Evolutionary conservation across 345 rosid genomes (phyloP).

Genomic region (Eucalyptus sp.): DNA sequence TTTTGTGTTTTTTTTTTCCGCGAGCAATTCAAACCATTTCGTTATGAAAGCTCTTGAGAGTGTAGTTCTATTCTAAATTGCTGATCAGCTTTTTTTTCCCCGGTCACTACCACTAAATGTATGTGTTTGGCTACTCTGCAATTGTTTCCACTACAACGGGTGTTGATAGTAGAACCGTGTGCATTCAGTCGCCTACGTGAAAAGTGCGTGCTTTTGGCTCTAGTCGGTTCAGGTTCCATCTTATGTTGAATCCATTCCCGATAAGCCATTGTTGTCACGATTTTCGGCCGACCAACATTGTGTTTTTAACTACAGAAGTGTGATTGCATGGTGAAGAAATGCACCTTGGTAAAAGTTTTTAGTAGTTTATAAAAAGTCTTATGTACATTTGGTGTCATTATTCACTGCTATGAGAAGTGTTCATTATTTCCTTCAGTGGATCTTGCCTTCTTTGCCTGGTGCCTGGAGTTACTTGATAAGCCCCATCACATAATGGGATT

Average conservation of each 20-base stretch:
- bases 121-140: not conserved
- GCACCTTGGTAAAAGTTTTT: not conserved
- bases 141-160: not conserved
- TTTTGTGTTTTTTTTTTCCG: not conserved
- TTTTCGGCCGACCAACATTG: not conserved
- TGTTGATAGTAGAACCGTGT: not conserved
- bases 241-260: not conserved
- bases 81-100: too few species aligned
- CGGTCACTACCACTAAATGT: not conserved
- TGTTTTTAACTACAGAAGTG: not conserved
- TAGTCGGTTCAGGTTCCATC: not conserved
- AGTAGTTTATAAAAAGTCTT: not conserved
- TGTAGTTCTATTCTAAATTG: not conserved
- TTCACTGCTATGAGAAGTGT: not conserved
- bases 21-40: not conserved
- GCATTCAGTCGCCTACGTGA: not conserved
- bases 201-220: not conserved
- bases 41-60: not conserved
- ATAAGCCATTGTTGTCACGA: not conserved
- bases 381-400: not conserved
- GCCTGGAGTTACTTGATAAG: not conserved
- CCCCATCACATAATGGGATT: slow-evolving; percentile 41
- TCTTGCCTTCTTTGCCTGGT: not conserved
- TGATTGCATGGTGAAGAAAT: not conserved
- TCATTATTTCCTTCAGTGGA: not conserved